Percentiles rank a stretch among this genome's conserved stretches.
Evolutionary conservation across 768 basidiomycete species (phyloP).

Genomic region (Leccinum pellstonianum): DNA sequence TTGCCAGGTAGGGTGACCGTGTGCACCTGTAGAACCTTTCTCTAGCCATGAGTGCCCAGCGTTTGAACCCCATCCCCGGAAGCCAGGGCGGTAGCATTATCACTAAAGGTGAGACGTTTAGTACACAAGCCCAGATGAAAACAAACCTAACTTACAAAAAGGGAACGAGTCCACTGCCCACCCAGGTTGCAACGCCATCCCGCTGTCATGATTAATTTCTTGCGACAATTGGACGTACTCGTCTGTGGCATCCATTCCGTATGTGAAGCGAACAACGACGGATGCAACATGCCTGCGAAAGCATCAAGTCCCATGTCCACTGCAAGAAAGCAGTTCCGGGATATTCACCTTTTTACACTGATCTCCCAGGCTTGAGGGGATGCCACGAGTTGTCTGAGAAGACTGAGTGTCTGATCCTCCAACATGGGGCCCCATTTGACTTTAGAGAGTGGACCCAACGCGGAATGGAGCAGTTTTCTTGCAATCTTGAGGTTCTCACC

Average conservation of each 20-base stretch:
- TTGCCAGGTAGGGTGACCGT: constrained; percentile 6
- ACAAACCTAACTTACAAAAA: constrained; percentile 27
- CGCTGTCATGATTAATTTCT: constrained; percentile 29
- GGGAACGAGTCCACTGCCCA: constrained; percentile 43
- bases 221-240: constrained; percentile 31
- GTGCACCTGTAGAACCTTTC: constrained; percentile 11
- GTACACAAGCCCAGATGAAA: not conserved
- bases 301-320: not conserved
- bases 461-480: constrained; percentile 40
- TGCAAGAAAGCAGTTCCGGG: not conserved
- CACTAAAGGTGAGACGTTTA: not conserved
- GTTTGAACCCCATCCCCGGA: constrained; percentile 43
- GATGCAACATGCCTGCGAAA: constrained; percentile 34
- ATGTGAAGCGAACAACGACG: constrained; percentile 38
- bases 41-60: constrained; percentile 11
- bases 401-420: constrained; percentile 4
- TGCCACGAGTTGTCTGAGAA: constrained; percentile 3
- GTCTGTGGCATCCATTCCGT: constrained; percentile 39
- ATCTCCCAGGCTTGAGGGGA: constrained; percentile 1
- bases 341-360: not conserved
- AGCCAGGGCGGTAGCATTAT: constrained; percentile 39
- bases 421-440: constrained; percentile 2
- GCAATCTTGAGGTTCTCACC: constrained; percentile 31
- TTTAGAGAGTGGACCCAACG: constrained; percentile 27
- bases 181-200: constrained; percentile 30